Percentiles rank a stretch among this genome's conserved stretches.
Conservation (phyloP, 2,329 filamentous ascomycete genomes). For the Sphaceloma murrayae region DNA sequence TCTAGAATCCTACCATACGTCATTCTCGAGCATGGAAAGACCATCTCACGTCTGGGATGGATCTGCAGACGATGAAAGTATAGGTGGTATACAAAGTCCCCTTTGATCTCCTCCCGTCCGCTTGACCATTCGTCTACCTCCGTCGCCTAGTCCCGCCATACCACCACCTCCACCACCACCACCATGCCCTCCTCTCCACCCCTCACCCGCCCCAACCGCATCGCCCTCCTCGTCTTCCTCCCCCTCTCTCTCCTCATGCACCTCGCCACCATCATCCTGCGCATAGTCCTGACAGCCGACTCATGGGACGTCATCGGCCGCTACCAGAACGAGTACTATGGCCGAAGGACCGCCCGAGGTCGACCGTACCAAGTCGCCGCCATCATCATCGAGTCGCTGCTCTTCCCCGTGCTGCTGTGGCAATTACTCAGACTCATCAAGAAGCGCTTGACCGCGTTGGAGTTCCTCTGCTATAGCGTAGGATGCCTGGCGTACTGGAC, state of each 20-base stretch:
- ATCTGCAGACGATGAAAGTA: no score
- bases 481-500: neutral
- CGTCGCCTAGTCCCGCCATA: neutral
- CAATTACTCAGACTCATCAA: neutral
- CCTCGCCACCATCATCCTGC: neutral
- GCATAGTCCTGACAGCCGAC: constrained; percentile 1
- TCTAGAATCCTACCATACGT: no score
- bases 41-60: no score
- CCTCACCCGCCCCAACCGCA: neutral
- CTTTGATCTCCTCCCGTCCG: no score
- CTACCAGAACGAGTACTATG: neutral
- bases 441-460: neutral
- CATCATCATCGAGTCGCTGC: neutral
- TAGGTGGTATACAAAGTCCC: no score
- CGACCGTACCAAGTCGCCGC: neutral
- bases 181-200: constrained; percentile 1
- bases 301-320: neutral
- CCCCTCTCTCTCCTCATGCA: neutral
- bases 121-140: neutral
- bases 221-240: constrained; percentile 12
- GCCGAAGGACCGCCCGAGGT: neutral
- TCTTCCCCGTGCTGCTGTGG: neutral
- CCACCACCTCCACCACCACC: neutral
- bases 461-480: neutral
- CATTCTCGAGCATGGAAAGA: neutral